Conservation (phyloP, 768 basidiomycete genomes). For the Hericium erinaceus region DNA sequence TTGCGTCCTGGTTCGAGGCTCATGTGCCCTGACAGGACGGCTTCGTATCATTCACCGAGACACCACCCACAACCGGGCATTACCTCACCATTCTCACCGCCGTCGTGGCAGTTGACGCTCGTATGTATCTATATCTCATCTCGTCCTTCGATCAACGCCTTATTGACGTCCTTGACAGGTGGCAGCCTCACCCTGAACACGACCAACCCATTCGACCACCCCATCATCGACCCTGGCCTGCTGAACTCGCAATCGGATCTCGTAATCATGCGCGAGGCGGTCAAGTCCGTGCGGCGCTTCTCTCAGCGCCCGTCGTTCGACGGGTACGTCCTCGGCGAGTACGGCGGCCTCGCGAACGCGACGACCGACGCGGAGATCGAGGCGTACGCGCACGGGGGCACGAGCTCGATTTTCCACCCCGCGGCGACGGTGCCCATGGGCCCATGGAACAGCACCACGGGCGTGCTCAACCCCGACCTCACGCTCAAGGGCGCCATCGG, state of each 20-base stretch:
- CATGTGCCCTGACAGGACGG: neutral
- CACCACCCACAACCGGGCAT: neutral
- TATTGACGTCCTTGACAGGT: conserved; percentile 15
- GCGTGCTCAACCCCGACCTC: conserved; percentile 11
- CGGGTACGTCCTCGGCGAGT: conserved; percentile 19
- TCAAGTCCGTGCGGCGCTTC: conserved; percentile 20
- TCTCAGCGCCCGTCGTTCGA: conserved; percentile 21
- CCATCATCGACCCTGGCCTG: conserved; percentile 42
- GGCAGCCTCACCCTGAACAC: conserved; percentile 31
- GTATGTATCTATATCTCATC: neutral
- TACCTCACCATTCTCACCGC: conserved; percentile 3
- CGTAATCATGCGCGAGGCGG: conserved; percentile 20
- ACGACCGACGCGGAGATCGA: conserved; percentile 11
- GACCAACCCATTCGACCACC: conserved; percentile 34
- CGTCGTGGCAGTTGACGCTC: conserved; percentile 7
- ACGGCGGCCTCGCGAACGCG: conserved; percentile 3
- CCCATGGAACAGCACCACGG: neutral
- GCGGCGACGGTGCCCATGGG: conserved; percentile 1
- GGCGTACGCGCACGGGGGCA: neutral
- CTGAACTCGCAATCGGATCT: conserved; percentile 26
- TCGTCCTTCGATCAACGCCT: too few relatives aligned
- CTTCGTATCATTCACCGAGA: conserved; percentile 1
- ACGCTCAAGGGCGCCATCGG: conserved; percentile 10
- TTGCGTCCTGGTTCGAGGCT: neutral
- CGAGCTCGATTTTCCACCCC: conserved; percentile 4